phyloP scores from a whole-genome alignment of 257 asterid genomes.

The Solanum peruvianum region DNA sequence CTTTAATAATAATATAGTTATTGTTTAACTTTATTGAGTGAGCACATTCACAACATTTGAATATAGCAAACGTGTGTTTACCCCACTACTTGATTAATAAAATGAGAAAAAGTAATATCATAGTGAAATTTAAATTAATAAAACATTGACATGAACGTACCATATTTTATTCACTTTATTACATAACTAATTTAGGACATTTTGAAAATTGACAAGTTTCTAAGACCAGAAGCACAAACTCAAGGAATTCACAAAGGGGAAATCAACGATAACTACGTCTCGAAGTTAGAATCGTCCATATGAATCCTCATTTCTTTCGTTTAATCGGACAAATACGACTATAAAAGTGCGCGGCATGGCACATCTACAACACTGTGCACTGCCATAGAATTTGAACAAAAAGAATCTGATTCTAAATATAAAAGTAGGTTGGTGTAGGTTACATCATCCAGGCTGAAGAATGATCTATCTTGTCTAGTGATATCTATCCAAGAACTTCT shows the following conservation, averaged over 20 bases:
- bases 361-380: not conserved
- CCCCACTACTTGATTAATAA: not conserved
- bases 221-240: not conserved
- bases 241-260: not conserved
- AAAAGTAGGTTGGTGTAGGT: not conserved
- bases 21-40: too few species aligned
- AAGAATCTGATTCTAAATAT: not conserved
- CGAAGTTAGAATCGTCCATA: not conserved
- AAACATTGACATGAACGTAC: not conserved
- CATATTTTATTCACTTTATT: not conserved
- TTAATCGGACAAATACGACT: not conserved
- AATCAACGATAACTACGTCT: not conserved
- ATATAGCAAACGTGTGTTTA: not conserved
- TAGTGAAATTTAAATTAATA: not conserved
- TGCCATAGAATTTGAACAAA: not conserved
- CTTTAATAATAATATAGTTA: too few species aligned
- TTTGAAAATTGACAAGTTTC: not conserved
- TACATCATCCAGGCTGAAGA: not conserved
- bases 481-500: constrained; percentile 39
- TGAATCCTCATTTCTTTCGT: not conserved
- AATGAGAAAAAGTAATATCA: not conserved
- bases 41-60: not conserved
- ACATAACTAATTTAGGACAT: not conserved
- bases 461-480: not conserved
- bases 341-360: not conserved